These are phyloP conservation scores for Ophiostoma quercus DNA, from an alignment of 2,329 filamentous ascomycete genomes.

Conservation along the genomic window DNA sequence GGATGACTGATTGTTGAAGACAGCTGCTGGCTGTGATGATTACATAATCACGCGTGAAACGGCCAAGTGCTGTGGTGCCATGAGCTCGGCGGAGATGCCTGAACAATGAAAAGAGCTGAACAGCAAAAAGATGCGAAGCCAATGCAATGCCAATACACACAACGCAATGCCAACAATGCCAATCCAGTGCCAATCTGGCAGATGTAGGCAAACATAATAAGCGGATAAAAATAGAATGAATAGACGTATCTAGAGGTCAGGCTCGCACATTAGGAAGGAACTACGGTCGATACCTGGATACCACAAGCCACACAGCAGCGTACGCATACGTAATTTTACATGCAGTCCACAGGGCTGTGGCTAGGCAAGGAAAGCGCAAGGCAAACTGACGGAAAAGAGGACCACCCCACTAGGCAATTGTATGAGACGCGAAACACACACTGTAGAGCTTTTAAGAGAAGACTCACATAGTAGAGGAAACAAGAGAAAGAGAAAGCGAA, in stretches of 20 bases:
- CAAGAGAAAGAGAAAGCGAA: not conserved
- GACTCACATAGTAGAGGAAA: not conserved
- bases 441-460: too few relatives aligned
- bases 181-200: too few relatives aligned
- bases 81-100: not conserved
- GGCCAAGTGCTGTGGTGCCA: not conserved
- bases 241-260: not conserved
- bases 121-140: not conserved
- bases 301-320: not conserved
- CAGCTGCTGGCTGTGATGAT: not conserved
- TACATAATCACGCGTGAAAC: not conserved
- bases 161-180: too few relatives aligned
- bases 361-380: not conserved
- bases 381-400: conserved; percentile 12
- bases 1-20: too few relatives aligned
- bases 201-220: too few relatives aligned
- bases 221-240: not conserved
- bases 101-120: not conserved
- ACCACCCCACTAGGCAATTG: conserved; percentile 1
- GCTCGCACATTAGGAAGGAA: not conserved
- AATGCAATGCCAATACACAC: not conserved
- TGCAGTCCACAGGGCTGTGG: conserved; percentile 14
- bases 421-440: conserved; percentile 1
- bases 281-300: not conserved
- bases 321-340: conserved; percentile 12